Percentiles rank a stretch among this genome's conserved stretches.
Conservation (phyloP, 2,329 filamentous ascomycete genomes). For the Paraconiothyrium brasiliense region DNA sequence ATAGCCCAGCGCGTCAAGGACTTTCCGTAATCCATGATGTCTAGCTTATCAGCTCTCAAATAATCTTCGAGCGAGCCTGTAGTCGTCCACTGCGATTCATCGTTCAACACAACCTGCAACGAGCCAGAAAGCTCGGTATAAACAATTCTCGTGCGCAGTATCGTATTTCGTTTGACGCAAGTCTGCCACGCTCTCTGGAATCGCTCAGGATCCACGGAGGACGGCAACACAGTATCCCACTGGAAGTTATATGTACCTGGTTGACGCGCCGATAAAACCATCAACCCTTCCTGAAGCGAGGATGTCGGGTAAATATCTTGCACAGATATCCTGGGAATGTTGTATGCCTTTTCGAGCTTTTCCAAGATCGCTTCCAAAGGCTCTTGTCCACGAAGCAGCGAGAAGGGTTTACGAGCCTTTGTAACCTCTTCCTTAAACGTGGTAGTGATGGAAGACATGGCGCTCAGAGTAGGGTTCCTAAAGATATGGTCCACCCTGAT, state of each 20-base stretch:
- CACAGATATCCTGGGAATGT: neutral
- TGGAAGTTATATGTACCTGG: slow-evolving; percentile 7
- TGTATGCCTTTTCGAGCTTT: slow-evolving; percentile 2
- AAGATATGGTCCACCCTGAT: slow-evolving; percentile 2
- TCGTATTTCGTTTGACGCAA: slow-evolving; percentile 51
- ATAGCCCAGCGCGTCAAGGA: slow-evolving; percentile 22
- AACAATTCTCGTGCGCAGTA: slow-evolving; percentile 54
- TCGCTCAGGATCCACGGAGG: slow-evolving; percentile 14
- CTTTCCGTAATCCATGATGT: slow-evolving; percentile 6
- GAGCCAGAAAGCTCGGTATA: slow-evolving; percentile 4
- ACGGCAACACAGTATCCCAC: neutral
- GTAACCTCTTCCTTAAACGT: neutral
- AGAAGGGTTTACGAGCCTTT: neutral
- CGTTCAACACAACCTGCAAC: slow-evolving; percentile 5
- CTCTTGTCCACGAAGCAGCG: slow-evolving; percentile 4
- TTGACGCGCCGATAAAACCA: slow-evolving; percentile 3
- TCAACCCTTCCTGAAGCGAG: slow-evolving; percentile 7
- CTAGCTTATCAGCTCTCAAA: neutral
- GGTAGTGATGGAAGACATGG: neutral
- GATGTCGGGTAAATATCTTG: neutral
- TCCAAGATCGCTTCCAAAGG: slow-evolving; percentile 2
- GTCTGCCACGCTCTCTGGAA: slow-evolving; percentile 56
- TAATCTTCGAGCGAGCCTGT: slow-evolving; percentile 1
- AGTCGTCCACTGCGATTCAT: slow-evolving; percentile 6
- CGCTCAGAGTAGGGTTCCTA: slow-evolving; percentile 1